Percentiles rank a stretch among this genome's conserved stretches.
These are phyloP conservation scores for Rhizopus sp. DNA, from an alignment of 371 early-diverging fungal species.

Conservation along the genomic window DNA sequence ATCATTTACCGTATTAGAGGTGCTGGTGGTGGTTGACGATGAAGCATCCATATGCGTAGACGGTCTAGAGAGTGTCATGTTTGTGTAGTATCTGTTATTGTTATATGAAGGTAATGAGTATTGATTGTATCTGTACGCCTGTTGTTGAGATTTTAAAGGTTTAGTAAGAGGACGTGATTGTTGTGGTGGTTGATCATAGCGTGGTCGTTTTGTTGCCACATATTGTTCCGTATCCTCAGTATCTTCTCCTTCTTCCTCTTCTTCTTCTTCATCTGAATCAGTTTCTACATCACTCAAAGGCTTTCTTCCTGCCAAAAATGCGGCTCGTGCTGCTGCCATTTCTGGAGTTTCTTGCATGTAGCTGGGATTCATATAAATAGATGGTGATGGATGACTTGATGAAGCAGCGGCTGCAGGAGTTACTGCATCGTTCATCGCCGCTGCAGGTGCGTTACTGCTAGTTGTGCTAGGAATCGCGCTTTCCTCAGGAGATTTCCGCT, in stretches of 20 bases:
- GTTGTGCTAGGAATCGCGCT: not conserved
- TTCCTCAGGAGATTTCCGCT: slow-evolving; percentile 11
- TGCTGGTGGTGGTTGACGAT: not conserved
- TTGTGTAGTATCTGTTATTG: not conserved
- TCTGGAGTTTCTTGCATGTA: slow-evolving; percentile 4
- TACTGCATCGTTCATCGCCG: not conserved
- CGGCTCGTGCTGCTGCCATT: slow-evolving; percentile 7
- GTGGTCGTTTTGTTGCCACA: slow-evolving; percentile 3
- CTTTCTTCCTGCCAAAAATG: slow-evolving; percentile 10
- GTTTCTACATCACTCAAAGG: slow-evolving; percentile 22
- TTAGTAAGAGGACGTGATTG: slow-evolving; percentile 15
- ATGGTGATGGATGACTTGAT: not conserved
- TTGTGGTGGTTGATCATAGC: not conserved
- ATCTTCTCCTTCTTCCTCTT: slow-evolving; percentile 12
- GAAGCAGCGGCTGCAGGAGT: too few relatives aligned
- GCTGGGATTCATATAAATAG: not conserved
- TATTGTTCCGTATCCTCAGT: not conserved
- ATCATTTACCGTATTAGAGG: slow-evolving; percentile 2
- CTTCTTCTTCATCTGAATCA: slow-evolving; percentile 22
- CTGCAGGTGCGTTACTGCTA: not conserved
- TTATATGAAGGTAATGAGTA: not conserved
- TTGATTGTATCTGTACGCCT: slow-evolving; percentile 13
- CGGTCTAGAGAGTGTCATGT: not conserved
- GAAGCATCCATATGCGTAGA: not conserved
- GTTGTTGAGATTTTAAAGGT: slow-evolving; percentile 23